Base-by-base conservation (phyloP, 208 protist species). In the Acanthamoeba lenticulata region DNA sequence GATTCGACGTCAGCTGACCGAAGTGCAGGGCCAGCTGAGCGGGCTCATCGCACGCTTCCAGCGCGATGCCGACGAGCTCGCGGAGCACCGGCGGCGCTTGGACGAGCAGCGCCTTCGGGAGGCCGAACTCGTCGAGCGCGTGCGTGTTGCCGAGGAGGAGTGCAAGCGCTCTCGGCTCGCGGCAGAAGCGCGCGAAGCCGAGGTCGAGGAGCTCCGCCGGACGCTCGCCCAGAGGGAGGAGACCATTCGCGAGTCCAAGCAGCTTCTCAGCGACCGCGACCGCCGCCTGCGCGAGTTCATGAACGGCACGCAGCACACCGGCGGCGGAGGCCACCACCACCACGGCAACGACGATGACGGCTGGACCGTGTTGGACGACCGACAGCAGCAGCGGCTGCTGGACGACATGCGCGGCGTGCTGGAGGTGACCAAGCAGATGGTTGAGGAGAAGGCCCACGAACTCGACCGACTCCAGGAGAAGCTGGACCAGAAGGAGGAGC, bases 281-380 rank as follows among this genome's bases (percentile, higher is more conserved):
- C 72, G 72, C 5, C 72, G 72, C 34, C n/a, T 81, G 11, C 72
- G 72, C 38, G 72, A 81, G 72, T 81, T 81, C 72, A 81, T 81
- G 72, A 81, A 81, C 72, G 19, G 38, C 38, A 32, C 34, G 13
- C 67, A 32, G 27, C 40, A 81, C 5, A 38, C 38, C 72, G n/a
- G 40, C 72, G 38, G 29, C 62, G 9, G 62, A 27, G 62, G 19
- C 57, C 21, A 5, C 15, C 47, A 52, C 21, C 11, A 27, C 62
- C 15, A 17, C 17, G 38, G 62, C 57, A 65, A n/a, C 57, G 32
- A 29, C 62, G 62, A 69, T 7, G 62, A 81, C 72, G n/a, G 7
- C 7, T 81, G 72, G 72, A 38, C 45, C 19, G 72, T 81, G 72
- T 32, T 81, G 11, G 72, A 81, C 17, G 72, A 81, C 72, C 34